Percentiles rank a stretch among this genome's conserved stretches.
Conservation (phyloP, 805 yeast species). For the Yueomyces sinensis region DNA sequence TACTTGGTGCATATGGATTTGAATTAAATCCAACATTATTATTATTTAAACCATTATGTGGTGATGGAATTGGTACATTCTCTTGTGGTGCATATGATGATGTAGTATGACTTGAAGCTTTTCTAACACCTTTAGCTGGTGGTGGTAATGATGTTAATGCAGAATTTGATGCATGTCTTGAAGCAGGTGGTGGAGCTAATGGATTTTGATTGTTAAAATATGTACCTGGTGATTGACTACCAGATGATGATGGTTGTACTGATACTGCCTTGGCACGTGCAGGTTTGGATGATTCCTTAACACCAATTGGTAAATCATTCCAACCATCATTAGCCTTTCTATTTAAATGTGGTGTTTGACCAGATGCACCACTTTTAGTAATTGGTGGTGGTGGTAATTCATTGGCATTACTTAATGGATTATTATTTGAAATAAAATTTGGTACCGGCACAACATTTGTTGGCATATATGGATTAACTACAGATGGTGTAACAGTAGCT, state of each 20-base stretch:
- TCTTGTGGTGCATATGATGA: constrained; percentile 1
- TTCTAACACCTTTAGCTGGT: constrained; percentile 4
- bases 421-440: constrained; percentile 15
- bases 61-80: constrained; percentile 1
- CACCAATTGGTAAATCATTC: constrained; percentile 24
- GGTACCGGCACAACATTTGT: constrained; percentile 1
- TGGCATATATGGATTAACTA: constrained; percentile 18
- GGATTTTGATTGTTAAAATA: constrained; percentile 3
- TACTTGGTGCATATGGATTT: not conserved
- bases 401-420: constrained; percentile 3
- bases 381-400: constrained; percentile 27
- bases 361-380: constrained; percentile 19
- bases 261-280: constrained; percentile 25
- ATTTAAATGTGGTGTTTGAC: constrained; percentile 25
- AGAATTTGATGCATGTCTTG: constrained; percentile 13
- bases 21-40: constrained; percentile 1
- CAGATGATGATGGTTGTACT: constrained; percentile 21
- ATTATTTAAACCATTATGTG: constrained; percentile 2
- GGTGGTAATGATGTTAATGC: constrained; percentile 12
- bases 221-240: constrained; percentile 5
- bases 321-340: constrained; percentile 26
- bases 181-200: constrained; percentile 18
- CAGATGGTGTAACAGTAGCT: constrained; percentile 3
- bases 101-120: not conserved
- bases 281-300: constrained; percentile 15